These are phyloP conservation scores for Prunella vulgaris DNA, from an alignment of 257 asterid species.

Conservation along the genomic window DNA sequence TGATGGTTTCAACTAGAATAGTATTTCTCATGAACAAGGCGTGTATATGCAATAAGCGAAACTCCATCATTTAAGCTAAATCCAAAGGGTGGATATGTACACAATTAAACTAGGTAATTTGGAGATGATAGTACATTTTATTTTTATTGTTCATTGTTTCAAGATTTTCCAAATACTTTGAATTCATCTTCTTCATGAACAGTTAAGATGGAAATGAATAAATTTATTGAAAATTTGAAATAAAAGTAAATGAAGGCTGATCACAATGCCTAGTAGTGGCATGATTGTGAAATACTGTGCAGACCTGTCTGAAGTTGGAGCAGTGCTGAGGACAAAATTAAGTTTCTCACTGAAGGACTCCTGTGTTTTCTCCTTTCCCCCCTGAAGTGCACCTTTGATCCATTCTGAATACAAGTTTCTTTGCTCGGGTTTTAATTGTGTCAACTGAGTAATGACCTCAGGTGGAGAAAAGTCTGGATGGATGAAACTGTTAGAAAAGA, in stretches of 20 bases:
- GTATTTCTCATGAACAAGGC: not conserved
- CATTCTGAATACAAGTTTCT: slow-evolving; percentile 51
- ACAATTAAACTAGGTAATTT: not conserved
- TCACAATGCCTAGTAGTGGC: not conserved
- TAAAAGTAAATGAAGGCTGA: not conserved
- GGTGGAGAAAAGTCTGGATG: slow-evolving; percentile 46
- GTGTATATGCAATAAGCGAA: not conserved
- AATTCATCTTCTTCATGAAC: not conserved
- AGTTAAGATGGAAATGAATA: not conserved
- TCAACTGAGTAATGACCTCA: slow-evolving; percentile 69
- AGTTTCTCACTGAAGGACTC: slow-evolving; percentile 56
- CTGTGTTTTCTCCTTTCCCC: slow-evolving; percentile 65
- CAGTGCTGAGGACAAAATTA: slow-evolving; percentile 59
- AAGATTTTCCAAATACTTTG: not conserved
- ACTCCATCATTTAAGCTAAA: not conserved
- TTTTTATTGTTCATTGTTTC: not conserved
- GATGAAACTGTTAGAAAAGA: slow-evolving; percentile 37
- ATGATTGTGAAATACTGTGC: slow-evolving; percentile 8
- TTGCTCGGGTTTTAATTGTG: slow-evolving; percentile 49
- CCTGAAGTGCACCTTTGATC: slow-evolving; percentile 62
- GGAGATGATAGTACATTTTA: not conserved
- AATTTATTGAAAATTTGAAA: too few species aligned
- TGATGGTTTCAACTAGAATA: not conserved
- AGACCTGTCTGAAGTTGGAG: slow-evolving; percentile 92
- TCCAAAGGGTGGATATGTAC: not conserved